Percentiles rank a stretch among this genome's conserved stretches.
These are phyloP conservation scores for Acer saccharum DNA, from an alignment of 345 rosid genomes.

Conservation along the genomic window DNA sequence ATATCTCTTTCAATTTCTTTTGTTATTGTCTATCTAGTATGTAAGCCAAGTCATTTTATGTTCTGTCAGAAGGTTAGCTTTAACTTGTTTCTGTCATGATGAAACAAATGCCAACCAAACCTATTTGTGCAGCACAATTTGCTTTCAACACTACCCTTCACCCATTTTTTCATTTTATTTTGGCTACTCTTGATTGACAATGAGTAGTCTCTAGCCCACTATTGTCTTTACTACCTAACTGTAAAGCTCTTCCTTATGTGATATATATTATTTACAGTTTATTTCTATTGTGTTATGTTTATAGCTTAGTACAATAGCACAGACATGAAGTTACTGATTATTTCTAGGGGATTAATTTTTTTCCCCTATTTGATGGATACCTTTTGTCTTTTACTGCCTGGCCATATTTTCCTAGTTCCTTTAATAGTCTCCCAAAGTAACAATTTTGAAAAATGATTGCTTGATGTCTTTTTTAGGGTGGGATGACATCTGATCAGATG, in stretches of 20 bases:
- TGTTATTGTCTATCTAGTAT: neutral
- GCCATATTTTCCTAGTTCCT: neutral
- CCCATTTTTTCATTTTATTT: neutral
- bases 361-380: neutral
- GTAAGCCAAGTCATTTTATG: neutral
- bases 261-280: neutral
- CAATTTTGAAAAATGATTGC: neutral
- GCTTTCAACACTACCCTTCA: neutral
- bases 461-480: constrained; percentile 47
- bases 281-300: neutral
- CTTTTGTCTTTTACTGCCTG: neutral
- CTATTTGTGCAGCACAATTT: neutral
- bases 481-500: constrained; percentile 85
- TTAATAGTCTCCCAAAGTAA: neutral
- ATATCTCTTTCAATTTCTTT: constrained; percentile 8
- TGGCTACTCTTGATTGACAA: neutral
- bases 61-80: neutral
- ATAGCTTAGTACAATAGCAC: neutral
- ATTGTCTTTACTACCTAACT: neutral
- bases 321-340: neutral
- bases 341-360: neutral
- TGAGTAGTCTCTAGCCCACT: neutral
- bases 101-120: neutral
- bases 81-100: neutral
- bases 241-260: neutral